A percentile compares a stretch with the other conserved stretches of the same genome.
phyloP scores from a whole-genome alignment of 1,139 yeast species.

The Saccharomyces hybrid region DNA sequence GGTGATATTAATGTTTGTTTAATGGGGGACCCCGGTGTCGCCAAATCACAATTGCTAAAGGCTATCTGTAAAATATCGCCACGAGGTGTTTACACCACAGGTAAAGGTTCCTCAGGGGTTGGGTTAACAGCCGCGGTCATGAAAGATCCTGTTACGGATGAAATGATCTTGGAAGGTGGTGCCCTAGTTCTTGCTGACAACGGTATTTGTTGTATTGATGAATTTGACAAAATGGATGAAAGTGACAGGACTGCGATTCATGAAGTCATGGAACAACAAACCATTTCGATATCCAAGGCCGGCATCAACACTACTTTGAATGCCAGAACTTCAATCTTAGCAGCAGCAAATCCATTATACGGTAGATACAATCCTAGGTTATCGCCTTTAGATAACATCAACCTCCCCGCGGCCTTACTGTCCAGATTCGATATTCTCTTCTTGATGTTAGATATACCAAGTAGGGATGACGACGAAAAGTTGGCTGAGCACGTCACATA shows the following conservation, averaged over 20 bases:
- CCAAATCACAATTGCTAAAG: constrained; percentile 91
- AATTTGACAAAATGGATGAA: constrained; percentile 98
- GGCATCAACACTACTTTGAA: constrained; percentile 95
- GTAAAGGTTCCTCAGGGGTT: constrained; percentile 98
- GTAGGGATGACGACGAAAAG: constrained; percentile 70
- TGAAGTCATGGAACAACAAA: constrained; percentile 99
- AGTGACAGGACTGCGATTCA: constrained; percentile 95
- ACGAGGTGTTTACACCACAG: constrained; percentile 95
- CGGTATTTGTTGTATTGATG: constrained; percentile 98
- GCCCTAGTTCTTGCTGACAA: constrained; percentile 95
- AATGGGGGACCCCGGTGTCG: constrained; percentile 99
- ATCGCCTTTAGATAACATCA: constrained; percentile 92
- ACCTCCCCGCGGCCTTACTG: constrained; percentile 90
- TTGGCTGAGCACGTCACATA: constrained; percentile 90
- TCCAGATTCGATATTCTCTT: constrained; percentile 92
- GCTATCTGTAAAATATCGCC: constrained; percentile 93
- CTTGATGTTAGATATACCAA: constrained; percentile 78
- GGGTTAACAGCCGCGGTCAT: constrained; percentile 98
- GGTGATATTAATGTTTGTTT: constrained; percentile 95
- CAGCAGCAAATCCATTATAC: constrained; percentile 96
- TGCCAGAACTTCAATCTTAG: constrained; percentile 91
- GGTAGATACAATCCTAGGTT: constrained; percentile 89
- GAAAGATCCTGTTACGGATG: constrained; percentile 98
- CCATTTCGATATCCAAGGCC: constrained; percentile 94
- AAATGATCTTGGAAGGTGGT: constrained; percentile 97